These are phyloP conservation scores for Diaporthe citri DNA, from an alignment of 2,329 filamentous ascomycete genomes.

Conservation along the genomic window DNA sequence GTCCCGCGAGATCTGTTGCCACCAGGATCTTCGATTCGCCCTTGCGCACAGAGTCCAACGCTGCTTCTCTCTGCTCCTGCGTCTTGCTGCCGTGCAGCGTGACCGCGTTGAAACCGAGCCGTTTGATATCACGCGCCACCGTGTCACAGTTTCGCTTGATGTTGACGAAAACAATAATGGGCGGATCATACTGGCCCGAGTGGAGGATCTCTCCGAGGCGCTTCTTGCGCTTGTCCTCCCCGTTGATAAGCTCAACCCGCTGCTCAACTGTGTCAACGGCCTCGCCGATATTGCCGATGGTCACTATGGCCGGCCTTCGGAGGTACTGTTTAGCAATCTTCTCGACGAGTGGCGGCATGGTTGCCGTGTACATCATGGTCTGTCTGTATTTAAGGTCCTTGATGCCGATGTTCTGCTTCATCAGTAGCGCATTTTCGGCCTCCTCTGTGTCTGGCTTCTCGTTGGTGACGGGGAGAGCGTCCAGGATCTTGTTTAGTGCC, in stretches of 20 bases:
- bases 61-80: slow-evolving; percentile 96
- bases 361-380: slow-evolving; percentile 99
- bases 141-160: slow-evolving; percentile 99
- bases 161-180: slow-evolving; percentile 99
- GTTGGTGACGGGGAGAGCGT: slow-evolving; percentile 91
- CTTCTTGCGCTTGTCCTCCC: slow-evolving; percentile 97
- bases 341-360: slow-evolving; percentile 93
- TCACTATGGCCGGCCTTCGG: slow-evolving; percentile 91
- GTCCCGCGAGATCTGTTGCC: slow-evolving; percentile 92
- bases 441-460: slow-evolving; percentile 96
- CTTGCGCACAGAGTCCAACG: slow-evolving; percentile 84
- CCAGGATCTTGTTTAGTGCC: slow-evolving; percentile 96
- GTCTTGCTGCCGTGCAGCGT: slow-evolving; percentile 97
- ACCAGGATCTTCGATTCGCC: slow-evolving; percentile 90
- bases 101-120: slow-evolving; percentile 90
- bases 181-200: slow-evolving; percentile 83
- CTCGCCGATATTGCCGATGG: slow-evolving; percentile 93
- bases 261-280: slow-evolving; percentile 98
- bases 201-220: slow-evolving; percentile 90
- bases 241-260: slow-evolving; percentile 89
- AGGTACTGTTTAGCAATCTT: slow-evolving; percentile 98
- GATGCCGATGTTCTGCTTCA: slow-evolving; percentile 82
- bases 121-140: slow-evolving; percentile 92
- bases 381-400: slow-evolving; percentile 85
- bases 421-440: slow-evolving; percentile 87